These are phyloP conservation scores for Tetrapisispora iriomotensis DNA, from an alignment of 805 yeast species.

Conservation along the genomic window DNA sequence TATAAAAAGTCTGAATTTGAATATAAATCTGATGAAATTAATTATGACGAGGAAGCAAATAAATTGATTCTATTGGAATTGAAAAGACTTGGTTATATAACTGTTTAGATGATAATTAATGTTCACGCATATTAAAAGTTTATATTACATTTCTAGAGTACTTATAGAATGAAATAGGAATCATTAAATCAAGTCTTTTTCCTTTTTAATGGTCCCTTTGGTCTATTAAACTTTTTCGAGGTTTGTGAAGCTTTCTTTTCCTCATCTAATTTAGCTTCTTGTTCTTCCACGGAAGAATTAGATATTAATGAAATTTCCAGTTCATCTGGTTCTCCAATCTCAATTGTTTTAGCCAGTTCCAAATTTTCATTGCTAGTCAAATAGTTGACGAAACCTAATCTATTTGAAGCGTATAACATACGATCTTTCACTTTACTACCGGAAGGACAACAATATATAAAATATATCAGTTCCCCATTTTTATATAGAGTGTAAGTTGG, in stretches of 20 bases:
- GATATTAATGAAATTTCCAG: conserved; percentile 38
- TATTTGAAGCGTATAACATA: conserved; percentile 85
- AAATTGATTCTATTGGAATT: neutral
- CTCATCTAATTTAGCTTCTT: conserved; percentile 20
- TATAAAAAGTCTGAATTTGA: conserved; percentile 33
- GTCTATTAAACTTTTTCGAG: conserved; percentile 40
- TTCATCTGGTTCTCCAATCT: conserved; percentile 67
- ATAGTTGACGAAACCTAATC: conserved; percentile 46
- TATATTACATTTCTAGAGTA: neutral
- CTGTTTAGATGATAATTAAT: neutral
- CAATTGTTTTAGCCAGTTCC: conserved; percentile 41
- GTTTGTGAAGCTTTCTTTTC: conserved; percentile 11
- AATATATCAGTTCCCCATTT: conserved; percentile 36
- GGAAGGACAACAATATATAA: conserved; percentile 83
- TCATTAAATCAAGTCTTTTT: neutral
- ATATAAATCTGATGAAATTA: conserved; percentile 7
- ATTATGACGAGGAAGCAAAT: conserved; percentile 13
- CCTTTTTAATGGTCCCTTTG: conserved; percentile 59
- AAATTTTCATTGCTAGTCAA: conserved; percentile 33
- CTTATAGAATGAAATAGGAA: neutral
- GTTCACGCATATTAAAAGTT: neutral
- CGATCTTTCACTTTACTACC: conserved; percentile 83
- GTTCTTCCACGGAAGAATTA: conserved; percentile 23
- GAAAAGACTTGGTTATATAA: neutral
- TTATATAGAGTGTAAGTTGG: conserved; percentile 55